A percentile compares a stretch with the other conserved stretches of the same genome.
Evolutionary conservation across 257 asterid species (phyloP).

Genomic region (Fraxinus quadrangulata): DNA sequence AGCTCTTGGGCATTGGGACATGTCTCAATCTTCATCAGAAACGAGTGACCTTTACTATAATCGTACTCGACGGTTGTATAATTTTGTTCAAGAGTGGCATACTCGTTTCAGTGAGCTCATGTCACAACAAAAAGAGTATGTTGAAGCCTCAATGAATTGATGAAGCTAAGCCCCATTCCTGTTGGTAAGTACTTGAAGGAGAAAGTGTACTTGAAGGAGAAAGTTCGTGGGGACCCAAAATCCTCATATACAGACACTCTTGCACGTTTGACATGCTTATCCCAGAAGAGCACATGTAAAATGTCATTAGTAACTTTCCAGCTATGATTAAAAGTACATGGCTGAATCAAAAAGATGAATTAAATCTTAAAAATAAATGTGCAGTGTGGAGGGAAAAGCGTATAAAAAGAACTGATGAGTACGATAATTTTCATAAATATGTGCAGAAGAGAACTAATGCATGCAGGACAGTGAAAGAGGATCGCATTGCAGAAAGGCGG

Average conservation of each 20-base stretch:
- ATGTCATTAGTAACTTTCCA: slow-evolving; percentile 71
- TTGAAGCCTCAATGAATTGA: slow-evolving; percentile 73
- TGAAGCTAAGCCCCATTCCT: slow-evolving; percentile 77
- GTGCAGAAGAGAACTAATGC: slow-evolving; percentile 50
- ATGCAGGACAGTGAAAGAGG: slow-evolving; percentile 45
- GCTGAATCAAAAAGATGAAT: slow-evolving; percentile 74
- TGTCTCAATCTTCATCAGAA: no score
- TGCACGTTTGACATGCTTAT: slow-evolving; percentile 59
- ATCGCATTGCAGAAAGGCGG: slow-evolving; percentile 49
- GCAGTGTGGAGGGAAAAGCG: not conserved
- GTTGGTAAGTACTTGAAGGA: slow-evolving; percentile 75
- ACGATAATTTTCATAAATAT: slow-evolving; percentile 12
- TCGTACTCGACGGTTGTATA: slow-evolving; percentile 74
- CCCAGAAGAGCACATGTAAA: slow-evolving; percentile 81
- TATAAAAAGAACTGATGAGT: no score
- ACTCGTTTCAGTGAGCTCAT: slow-evolving; percentile 67
- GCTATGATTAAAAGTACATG: slow-evolving; percentile 60
- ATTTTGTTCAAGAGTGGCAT: slow-evolving; percentile 80
- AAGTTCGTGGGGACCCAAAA: slow-evolving; percentile 58
- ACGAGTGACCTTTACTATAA: not conserved
- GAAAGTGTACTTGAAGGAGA: slow-evolving; percentile 76
- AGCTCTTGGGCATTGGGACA: no score
- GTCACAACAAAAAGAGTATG: slow-evolving; percentile 65
- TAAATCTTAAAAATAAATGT: slow-evolving; percentile 64
- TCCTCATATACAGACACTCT: slow-evolving; percentile 70